These are phyloP conservation scores for Thyridium curvatum DNA, from an alignment of 2,329 filamentous ascomycete species.

Conservation along the genomic window DNA sequence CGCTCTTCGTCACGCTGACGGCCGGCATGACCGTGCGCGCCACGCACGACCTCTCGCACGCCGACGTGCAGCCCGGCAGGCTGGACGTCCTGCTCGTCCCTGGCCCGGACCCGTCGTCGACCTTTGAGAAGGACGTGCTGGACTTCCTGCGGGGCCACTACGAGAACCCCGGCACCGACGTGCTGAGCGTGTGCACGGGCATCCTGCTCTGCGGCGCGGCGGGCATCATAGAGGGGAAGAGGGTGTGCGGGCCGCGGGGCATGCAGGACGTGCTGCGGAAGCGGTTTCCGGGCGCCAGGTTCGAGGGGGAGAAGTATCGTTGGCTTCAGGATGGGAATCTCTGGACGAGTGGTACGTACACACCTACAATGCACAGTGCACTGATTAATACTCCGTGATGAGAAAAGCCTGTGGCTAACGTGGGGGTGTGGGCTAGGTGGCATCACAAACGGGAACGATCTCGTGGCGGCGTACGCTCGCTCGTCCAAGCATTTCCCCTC, in stretches of 20 bases:
- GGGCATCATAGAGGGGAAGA: conserved; percentile 38
- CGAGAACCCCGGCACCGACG: conserved; percentile 30
- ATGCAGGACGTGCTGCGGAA: conserved; percentile 4
- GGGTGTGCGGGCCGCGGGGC: conserved; percentile 36
- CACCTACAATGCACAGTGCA: too few species aligned
- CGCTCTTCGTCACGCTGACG: conserved; percentile 31
- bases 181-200: conserved; percentile 47
- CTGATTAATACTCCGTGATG: too few species aligned
- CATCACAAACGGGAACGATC: conserved; percentile 50
- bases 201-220: conserved; percentile 40
- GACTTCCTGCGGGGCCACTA: conserved; percentile 37
- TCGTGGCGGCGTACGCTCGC: conserved; percentile 45
- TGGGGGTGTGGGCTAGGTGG: too few species aligned
- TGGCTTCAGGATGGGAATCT: conserved; percentile 48
- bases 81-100: conserved; percentile 46
- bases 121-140: conserved; percentile 24
- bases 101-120: conserved; percentile 34
- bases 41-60: conserved; percentile 36
- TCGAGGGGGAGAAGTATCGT: conserved; percentile 36
- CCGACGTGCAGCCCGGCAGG: conserved; percentile 40
- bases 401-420: too few species aligned
- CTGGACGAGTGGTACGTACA: conserved; percentile 44
- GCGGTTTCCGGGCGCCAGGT: conserved; percentile 1
- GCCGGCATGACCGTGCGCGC: conserved; percentile 28
- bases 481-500: conserved; percentile 33